Conservation (phyloP, 2,329 filamentous ascomycete genomes). For the Colletotrichum echinochloae region DNA sequence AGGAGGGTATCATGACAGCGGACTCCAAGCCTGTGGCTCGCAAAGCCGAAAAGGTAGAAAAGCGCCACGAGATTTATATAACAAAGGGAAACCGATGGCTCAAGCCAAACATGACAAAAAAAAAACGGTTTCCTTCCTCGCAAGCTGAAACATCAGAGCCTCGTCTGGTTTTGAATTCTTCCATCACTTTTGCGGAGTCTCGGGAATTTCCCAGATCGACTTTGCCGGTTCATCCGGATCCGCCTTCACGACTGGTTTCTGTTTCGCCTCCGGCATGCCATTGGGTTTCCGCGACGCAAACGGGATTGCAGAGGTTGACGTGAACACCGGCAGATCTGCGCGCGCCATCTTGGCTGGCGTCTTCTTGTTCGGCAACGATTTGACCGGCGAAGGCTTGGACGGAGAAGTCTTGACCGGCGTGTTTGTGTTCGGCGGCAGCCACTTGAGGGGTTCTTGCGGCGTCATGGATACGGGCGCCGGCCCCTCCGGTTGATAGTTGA, state of each 20-base stretch:
- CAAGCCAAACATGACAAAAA: slow-evolving; percentile 13
- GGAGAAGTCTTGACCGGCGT: slow-evolving; percentile 47
- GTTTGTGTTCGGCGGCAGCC: slow-evolving; percentile 62
- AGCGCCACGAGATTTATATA: slow-evolving; percentile 9
- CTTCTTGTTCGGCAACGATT: slow-evolving; percentile 47
- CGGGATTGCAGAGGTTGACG: slow-evolving; percentile 59
- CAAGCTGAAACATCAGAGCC: background rate
- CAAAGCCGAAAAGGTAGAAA: slow-evolving; percentile 18
- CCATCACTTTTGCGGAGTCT: slow-evolving; percentile 47
- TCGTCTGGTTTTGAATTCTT: too few relatives aligned
- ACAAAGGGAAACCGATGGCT: background rate
- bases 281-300: slow-evolving; percentile 53
- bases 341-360: slow-evolving; percentile 48
- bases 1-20: slow-evolving; percentile 37
- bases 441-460: slow-evolving; percentile 58
- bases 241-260: slow-evolving; percentile 18
- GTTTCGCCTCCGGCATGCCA: background rate
- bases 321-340: slow-evolving; percentile 53
- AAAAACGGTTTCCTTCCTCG: background rate
- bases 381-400: slow-evolving; percentile 48
- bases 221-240: slow-evolving; percentile 36
- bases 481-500: slow-evolving; percentile 68
- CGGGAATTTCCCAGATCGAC: slow-evolving; percentile 51
- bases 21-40: slow-evolving; percentile 16
- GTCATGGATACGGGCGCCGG: slow-evolving; percentile 54